Base-by-base conservation (phyloP, 352 stramenopile species). In the Globisporangium solare region DNA sequence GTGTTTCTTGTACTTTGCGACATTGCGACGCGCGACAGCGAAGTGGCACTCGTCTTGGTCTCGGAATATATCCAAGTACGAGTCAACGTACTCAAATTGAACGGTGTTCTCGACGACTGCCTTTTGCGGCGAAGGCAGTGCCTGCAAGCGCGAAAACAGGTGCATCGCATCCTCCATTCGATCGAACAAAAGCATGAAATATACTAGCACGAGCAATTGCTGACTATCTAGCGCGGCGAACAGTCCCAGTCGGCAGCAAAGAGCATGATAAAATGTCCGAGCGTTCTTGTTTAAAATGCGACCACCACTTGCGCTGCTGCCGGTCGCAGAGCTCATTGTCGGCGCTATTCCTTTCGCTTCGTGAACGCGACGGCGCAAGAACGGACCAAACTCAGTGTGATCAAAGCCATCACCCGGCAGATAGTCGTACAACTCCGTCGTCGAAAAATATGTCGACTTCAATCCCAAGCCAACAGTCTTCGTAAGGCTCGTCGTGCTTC, bases 21-120 rank as follows among this genome's bases (percentile, higher is more conserved):
- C 68, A 0, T 70, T 66, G 15, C 41, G 62, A 42, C 77, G 74
- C 58, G 76, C 76, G 20, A 66, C 50, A 1, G 31, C 18, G 56
- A 88, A 83, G 40, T 18, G 54, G 10, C 6, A 31, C 1, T 13
- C 21, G 20, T 60, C 21, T 1, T 71, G 47, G 27, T 27, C 54
- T 5, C 65, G 61, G 42, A 80, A 82, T 49, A 86, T 80, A 47
- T 88, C 76, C 32, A 91, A 61, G 61, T 84, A 91, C 22, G 71
- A 66, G 45, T 53, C 47, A 35, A 91, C 73, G 48, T 88, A 91
- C 32, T 83, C 76, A 37, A 72, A 86, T 22, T 74, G 70, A 24
- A 90, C 51, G 21, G 60, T 71, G 43, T 46, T 39, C n/a, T 69
- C 59, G 47, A 70, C 47, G 14, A 18, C 56, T 20, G 22, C 48